Evolutionary conservation across 163 green algal genomes (phyloP).

Genomic region (Chloromonas sp.): DNA sequence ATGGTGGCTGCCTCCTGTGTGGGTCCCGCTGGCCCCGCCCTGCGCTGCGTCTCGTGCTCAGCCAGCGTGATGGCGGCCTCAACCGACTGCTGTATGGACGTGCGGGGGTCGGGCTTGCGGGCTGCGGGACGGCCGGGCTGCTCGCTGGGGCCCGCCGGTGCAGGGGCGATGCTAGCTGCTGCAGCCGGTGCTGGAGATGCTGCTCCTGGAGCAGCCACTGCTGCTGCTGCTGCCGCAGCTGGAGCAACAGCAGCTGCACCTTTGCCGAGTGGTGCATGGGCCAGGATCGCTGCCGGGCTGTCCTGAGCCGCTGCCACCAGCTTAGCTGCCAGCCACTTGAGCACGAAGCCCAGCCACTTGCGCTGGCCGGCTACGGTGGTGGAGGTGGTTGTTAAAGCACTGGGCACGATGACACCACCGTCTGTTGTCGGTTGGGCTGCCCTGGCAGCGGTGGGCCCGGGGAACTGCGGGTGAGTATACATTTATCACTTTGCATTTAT

Average conservation of each 20-base stretch:
- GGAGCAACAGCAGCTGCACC: background rate
- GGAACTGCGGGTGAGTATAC: no score
- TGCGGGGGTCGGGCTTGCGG: no score
- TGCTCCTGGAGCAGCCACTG: background rate
- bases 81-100: no score
- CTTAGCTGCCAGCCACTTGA: constrained; percentile 20
- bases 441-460: background rate
- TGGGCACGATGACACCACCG: background rate
- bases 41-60: no score
- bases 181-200: no score
- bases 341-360: constrained; percentile 24
- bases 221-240: background rate
- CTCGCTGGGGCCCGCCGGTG: no score
- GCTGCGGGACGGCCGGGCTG: no score
- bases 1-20: no score
- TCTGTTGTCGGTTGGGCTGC: background rate
- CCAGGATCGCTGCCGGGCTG: background rate
- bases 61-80: no score
- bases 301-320: constrained; percentile 14
- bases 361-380: background rate
- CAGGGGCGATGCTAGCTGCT: no score
- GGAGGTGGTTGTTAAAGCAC: background rate
- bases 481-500: no score
- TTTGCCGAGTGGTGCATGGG: background rate
- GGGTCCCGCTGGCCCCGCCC: no score